Conservation (phyloP, 1,284 basidiomycete species). For the Malassezia vespertilionis region DNA sequence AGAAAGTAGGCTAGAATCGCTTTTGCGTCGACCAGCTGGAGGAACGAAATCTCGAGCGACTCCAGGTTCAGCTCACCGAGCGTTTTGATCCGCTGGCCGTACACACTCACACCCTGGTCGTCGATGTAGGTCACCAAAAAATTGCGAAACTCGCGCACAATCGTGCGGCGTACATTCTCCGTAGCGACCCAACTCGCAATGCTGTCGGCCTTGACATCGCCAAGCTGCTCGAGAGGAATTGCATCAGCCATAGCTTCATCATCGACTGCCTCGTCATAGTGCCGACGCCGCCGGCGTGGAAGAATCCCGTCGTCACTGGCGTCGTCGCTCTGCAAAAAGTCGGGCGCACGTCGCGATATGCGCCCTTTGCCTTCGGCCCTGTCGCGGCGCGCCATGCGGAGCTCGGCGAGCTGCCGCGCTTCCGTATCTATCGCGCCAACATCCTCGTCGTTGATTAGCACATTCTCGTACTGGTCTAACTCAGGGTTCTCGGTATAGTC, state of each 20-base stretch:
- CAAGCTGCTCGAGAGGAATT: conserved; percentile 84
- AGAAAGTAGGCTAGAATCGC: conserved; percentile 94
- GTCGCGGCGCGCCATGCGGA: conserved; percentile 77
- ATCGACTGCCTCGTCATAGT: conserved; percentile 53
- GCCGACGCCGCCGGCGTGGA: conserved; percentile 44
- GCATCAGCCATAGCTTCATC: conserved; percentile 60
- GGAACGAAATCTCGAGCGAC: conserved; percentile 89
- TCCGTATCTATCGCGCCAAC: conserved; percentile 62
- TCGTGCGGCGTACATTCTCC: conserved; percentile 76
- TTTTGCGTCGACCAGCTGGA: conserved; percentile 78
- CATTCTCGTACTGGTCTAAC: conserved; percentile 77
- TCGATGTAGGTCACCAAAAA: conserved; percentile 95
- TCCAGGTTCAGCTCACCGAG: conserved; percentile 95
- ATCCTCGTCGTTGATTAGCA: conserved; percentile 72
- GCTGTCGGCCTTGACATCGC: conserved; percentile 92
- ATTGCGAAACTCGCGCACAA: conserved; percentile 81
- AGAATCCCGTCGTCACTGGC: conserved; percentile 47
- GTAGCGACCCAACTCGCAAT: conserved; percentile 94
- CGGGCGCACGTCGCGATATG: conserved; percentile 63
- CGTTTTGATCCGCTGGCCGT: conserved; percentile 82
- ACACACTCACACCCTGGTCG: conserved; percentile 78
- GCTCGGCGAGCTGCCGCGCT: conserved; percentile 72
- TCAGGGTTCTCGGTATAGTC: conserved; percentile 75
- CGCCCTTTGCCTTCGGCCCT: conserved; percentile 56
- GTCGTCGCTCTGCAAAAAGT: conserved; percentile 68